Evolutionary conservation across 78 protist species (phyloP), one percentile per base, ranked within the genome.

Genomic region (Monocercomonoides exilis): DNA sequence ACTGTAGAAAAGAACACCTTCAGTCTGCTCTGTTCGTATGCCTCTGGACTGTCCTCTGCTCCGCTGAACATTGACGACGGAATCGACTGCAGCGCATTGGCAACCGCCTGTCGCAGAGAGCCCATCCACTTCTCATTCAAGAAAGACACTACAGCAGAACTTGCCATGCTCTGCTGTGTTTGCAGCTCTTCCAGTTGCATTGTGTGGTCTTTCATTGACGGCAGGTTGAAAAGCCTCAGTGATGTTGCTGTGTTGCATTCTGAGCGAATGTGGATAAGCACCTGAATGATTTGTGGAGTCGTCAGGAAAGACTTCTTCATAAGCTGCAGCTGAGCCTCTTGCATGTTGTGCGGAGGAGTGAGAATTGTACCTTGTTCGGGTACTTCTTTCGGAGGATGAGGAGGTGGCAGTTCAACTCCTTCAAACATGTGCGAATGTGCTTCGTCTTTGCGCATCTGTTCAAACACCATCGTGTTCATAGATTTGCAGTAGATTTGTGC

Each of bases 31-130:
- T 88, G 36, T 33, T 89, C 94, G 93, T 94, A 94, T 41, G 89
- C 92, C 33, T 87, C 92, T 36, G 42, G 29, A 38, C 11, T 38
- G n/a, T 2, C 70, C 77, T 94, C 96, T 3, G 64, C 0, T 42
- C 92, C 63, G 89, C 92, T 94, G 91, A 91, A 93, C 96, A 94
- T 92, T 36, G 94, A 94, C 84, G 92, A 92, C n/a, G n/a, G n/a
- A n/a, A n/a, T n/a, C 42, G 82, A 38, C 11, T 6, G 6, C 42
- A 79, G 82, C 6, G 43, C 21, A 6, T 33, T 33, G 82, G 11
- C 21, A 32, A 79, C 82, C 42, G 45, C 82, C 82, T 79, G 6
- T 41, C 36, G 4, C 82, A 79, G 82, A 6, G 42, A 5, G 45
- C 36, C 42, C 82, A 79, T 79, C 82, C 82, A 79, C 11, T 41